A percentile compares a stretch with the other conserved stretches of the same genome.
Evolutionary conservation across 2,329 filamentous ascomycete species (phyloP).

Genomic region (Fusarium sp.): DNA sequence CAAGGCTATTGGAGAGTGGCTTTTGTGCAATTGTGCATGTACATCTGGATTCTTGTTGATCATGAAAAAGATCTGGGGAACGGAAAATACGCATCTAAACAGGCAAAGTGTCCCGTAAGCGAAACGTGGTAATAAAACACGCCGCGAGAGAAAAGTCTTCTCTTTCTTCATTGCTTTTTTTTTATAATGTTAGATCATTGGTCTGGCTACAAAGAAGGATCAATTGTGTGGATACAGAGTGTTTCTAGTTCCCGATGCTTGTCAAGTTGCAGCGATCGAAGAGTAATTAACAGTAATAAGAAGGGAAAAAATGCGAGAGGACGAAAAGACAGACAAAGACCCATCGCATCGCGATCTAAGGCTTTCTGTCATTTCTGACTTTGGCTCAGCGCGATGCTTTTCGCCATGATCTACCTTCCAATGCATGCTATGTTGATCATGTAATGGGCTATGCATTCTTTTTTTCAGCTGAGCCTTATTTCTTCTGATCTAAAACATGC

Average conservation of each 20-base stretch:
- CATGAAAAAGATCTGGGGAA: conserved; percentile 37
- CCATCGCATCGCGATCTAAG: conserved; percentile 23
- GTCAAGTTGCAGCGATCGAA: conserved; percentile 20
- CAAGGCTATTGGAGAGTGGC: conserved; percentile 7
- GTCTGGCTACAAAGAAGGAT: conserved; percentile 29
- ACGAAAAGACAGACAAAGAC: neutral
- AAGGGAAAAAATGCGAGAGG: neutral
- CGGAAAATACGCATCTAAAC: neutral
- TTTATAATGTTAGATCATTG: conserved; percentile 31
- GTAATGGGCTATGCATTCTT: neutral
- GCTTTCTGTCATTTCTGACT: conserved; percentile 22
- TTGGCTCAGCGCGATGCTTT: neutral
- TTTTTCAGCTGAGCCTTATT: conserved; percentile 24
- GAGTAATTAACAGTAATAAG: neutral
- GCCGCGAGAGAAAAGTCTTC: conserved; percentile 21
- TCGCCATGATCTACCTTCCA: neutral
- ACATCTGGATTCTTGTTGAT: conserved; percentile 5
- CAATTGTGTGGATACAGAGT: conserved; percentile 27
- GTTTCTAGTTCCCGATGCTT: conserved; percentile 30
- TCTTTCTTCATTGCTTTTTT: conserved; percentile 22
- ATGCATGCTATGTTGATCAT: conserved; percentile 5
- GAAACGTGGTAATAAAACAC: conserved; percentile 28
- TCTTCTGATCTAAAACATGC: conserved; percentile 7
- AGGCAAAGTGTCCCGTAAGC: neutral
- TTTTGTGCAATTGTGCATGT: neutral